Evolutionary conservation across 371 early-diverging fungal species (phyloP), one percentile per base, ranked within the genome.

Genomic region (Mortierella sp.): DNA sequence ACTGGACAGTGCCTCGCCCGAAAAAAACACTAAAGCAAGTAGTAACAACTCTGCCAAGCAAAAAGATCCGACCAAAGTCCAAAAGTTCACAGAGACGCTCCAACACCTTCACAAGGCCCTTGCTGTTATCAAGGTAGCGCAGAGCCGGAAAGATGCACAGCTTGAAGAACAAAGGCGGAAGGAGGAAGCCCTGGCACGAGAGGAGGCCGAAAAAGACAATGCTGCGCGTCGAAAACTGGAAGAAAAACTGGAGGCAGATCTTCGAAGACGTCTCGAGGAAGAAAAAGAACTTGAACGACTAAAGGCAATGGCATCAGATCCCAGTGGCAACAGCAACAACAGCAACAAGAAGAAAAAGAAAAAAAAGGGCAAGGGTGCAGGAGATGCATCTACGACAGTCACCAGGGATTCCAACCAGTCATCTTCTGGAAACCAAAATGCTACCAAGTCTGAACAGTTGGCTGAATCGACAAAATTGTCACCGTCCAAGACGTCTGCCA

Each of bases 231-330:
- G 69, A 47, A 81, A 81, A 55, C 81, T 75, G 19, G 81, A 81
- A 58, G 81, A 81, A 64, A 81, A 75, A 19, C 66, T 81, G 21
- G 81, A 75, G 43, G 81, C 81, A 1, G 81, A 81, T 51, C 52
- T 71, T 4, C 64, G 75, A 59, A 51, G 81, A 47, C 68, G 75
- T 25, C 23, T 70, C 21, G 81, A 75, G 16, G 75, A 81, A 43
- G 81, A 81, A 37, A 72, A 75, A 46, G 81, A 81, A 43, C 63
- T 81, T 2, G 74, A 81, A 55, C 67, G 81, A 43, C 61, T 81
- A 14, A 74, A 75, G 53, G 66, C 75, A 16, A 62, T 75, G 66
- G 66, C 75, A 7, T 68, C 75, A 14, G 75, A 68, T 26, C 70
- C 69, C 5, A 75, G 48, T 30, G 81, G 75, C 16, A 73, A 71